phyloP scores from a whole-genome alignment of 2,329 filamentous ascomycete species.

The Venturia oleaginea region DNA sequence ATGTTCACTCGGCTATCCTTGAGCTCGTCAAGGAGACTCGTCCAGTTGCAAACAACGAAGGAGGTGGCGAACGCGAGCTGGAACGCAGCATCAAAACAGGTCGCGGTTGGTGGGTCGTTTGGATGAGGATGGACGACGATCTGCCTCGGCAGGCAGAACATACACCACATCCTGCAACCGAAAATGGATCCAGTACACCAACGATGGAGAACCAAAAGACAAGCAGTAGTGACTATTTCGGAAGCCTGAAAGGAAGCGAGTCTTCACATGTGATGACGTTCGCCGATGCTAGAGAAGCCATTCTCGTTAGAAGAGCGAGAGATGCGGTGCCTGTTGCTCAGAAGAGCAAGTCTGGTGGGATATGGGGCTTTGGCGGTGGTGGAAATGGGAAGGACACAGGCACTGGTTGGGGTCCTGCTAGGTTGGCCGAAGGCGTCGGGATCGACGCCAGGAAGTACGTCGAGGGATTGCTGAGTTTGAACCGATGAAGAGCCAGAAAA shows the following conservation, averaged over 20 bases:
- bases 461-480: slow-evolving; percentile 58
- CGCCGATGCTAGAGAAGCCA: slow-evolving; percentile 14
- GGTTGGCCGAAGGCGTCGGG: slow-evolving; percentile 63
- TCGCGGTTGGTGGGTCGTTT: slow-evolving; percentile 60
- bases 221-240: neutral
- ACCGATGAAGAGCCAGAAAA: neutral
- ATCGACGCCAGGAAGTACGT: slow-evolving; percentile 69
- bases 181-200: neutral
- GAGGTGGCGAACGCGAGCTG: slow-evolving; percentile 32
- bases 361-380: slow-evolving; percentile 22
- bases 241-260: neutral
- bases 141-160: neutral
- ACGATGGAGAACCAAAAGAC: neutral
- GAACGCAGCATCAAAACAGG: slow-evolving; percentile 55
- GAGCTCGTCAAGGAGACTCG: slow-evolving; percentile 46
- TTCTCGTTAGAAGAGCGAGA: slow-evolving; percentile 16
- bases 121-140: slow-evolving; percentile 42
- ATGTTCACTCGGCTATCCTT: slow-evolving; percentile 52
- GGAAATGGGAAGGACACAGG: slow-evolving; percentile 19
- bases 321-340: slow-evolving; percentile 7
- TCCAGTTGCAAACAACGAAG: slow-evolving; percentile 22
- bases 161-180: neutral
- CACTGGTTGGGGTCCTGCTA: slow-evolving; percentile 48
- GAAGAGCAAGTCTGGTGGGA: slow-evolving; percentile 15
- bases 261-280: slow-evolving; percentile 1